These are phyloP conservation scores for Coniochaeta sp. DNA, from an alignment of 2,329 filamentous ascomycete species.

Conservation along the genomic window DNA sequence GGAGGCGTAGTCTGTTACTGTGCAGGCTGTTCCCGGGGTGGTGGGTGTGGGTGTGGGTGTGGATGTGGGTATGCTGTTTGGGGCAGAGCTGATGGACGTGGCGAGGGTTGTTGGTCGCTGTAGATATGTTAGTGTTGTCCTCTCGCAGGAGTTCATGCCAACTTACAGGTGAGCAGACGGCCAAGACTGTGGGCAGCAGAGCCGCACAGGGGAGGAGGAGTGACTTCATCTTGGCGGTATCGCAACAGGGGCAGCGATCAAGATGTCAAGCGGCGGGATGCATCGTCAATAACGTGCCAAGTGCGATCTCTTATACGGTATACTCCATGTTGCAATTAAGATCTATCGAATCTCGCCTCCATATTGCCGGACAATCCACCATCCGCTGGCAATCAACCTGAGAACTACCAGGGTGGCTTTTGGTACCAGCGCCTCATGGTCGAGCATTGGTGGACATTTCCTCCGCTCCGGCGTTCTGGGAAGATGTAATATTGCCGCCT, in stretches of 20 bases:
- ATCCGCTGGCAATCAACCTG: background rate
- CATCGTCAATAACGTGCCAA: background rate
- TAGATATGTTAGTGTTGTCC: background rate
- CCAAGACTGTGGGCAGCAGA: background rate
- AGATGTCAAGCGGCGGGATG: background rate
- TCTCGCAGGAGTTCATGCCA: background rate
- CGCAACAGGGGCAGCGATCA: background rate
- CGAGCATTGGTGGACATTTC: constrained; percentile 1
- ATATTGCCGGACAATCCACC: background rate
- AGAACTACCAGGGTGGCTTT: background rate
- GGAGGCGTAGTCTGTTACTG: constrained; percentile 9
- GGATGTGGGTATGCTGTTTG: background rate
- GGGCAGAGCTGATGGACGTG: background rate
- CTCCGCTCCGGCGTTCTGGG: background rate
- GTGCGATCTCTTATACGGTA: background rate
- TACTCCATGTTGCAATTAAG: background rate
- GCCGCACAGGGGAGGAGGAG: background rate
- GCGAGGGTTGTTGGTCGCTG: background rate
- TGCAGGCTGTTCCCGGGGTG: constrained; percentile 6
- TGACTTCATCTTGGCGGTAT: constrained; percentile 2
- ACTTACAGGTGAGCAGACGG: background rate
- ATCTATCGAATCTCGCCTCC: too few relatives aligned
- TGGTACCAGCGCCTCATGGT: background rate
- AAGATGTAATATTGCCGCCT: background rate
- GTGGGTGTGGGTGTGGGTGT: background rate